Evolutionary conservation across 2,329 filamentous ascomycete species (phyloP).

Genomic region (Harringtonia lauricola): DNA sequence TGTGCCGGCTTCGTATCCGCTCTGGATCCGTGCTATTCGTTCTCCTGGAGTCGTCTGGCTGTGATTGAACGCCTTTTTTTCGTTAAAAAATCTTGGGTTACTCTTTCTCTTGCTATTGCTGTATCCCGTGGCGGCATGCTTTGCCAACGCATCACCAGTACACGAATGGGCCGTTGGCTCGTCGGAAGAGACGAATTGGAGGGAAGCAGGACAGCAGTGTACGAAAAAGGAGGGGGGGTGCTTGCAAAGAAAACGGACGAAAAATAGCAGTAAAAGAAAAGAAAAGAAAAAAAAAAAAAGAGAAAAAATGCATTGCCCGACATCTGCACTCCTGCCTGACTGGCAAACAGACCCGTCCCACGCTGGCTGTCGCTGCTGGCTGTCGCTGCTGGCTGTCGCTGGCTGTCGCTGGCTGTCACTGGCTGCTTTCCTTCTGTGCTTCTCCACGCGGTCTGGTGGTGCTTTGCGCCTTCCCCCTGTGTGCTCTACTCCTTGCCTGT

Average conservation of each 20-base stretch:
- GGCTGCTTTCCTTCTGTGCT: neutral
- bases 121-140: neutral
- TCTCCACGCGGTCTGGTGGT: too few species aligned
- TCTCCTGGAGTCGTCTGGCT: too few species aligned
- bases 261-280: neutral
- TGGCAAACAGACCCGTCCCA: slow-evolving; percentile 5
- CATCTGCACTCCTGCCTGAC: slow-evolving; percentile 37
- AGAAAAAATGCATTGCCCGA: slow-evolving; percentile 23
- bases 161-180: slow-evolving; percentile 5
- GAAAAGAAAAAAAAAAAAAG: neutral
- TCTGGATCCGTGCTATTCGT: too few species aligned
- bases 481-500: neutral
- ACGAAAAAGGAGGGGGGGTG: neutral
- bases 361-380: neutral
- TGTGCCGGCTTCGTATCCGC: too few species aligned
- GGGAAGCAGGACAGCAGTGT: neutral
- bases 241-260: too few species aligned
- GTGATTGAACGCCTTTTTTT: too few species aligned
- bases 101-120: slow-evolving; percentile 3
- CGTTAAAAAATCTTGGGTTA: too few species aligned
- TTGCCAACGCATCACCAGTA: slow-evolving; percentile 12
- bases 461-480: too few species aligned
- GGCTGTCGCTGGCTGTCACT: neutral
- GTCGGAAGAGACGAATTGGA: slow-evolving; percentile 3
- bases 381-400: neutral